Base-by-base conservation (phyloP, 2,329 filamentous ascomycete species). In the Ophiocordyceps polyrhachis-furcata region DNA sequence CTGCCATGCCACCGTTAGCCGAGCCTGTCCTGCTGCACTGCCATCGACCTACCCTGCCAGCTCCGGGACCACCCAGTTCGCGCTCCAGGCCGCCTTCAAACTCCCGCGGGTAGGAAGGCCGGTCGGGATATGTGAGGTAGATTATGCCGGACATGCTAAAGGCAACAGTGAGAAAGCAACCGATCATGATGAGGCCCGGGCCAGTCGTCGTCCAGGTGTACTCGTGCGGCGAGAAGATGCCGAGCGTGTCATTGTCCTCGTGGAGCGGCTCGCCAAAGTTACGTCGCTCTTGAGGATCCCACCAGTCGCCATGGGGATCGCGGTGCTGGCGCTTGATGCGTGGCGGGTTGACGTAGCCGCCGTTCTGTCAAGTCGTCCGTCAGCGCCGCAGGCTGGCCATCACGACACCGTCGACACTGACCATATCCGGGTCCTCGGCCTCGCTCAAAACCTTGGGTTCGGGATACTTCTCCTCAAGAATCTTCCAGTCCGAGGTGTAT, bases 191-290 rank as follows among this genome's bases (percentile, higher is more conserved):
- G 32, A 79, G 59, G 47, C 76, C 84, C 58, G 80, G 87, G 50
- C 75, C 74, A 15, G 88, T 69, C 43, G 74, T 81, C 41, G 71
- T 69, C 71, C 91, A 89, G 46, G 79, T 91, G 68, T 98, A 96
- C 56, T 88, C 81, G 62, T 91, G 79, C 2, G 86, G 78, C 43
- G 84, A 82, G 66, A 98, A 89, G 51, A 94, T 81, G 54, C 87
- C 88, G 47, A 96, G 71, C 47, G 87, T 73, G 62, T 98, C 93
- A 64, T 95, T 83, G 63, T 98, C 91, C 65, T 98, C 93, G 64
- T 98, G 89, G 44, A 93, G 78, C 13, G 89, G 85, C 65, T 98
- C 93, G 64, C 88, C 88, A 61, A 84, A 96, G 73, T 98, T 96
- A 57, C 91, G 79, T 61, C 88, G 81, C 65, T 96, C 91, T 68